Evolutionary conservation across 2,329 filamentous ascomycete genomes (phyloP).

Genomic region (Sclerotinia borealis): DNA sequence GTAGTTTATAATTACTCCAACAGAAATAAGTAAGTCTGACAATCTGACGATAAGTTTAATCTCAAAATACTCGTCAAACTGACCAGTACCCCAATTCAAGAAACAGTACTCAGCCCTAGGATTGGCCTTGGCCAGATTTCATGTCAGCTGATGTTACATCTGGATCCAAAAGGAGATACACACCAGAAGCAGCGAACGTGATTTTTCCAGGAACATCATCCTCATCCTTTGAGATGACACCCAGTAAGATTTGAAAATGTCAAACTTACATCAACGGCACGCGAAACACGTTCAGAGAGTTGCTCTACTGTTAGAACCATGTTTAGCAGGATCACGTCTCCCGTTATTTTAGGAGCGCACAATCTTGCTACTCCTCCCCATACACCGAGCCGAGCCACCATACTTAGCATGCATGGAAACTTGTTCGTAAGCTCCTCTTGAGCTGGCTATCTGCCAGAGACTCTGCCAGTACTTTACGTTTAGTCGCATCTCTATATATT

Average conservation of each 20-base stretch:
- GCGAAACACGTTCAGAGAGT: background rate
- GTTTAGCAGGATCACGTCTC: background rate
- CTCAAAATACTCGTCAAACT: background rate
- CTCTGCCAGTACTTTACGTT: background rate
- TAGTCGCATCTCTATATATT: background rate
- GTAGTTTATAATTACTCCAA: background rate
- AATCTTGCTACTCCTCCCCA: background rate
- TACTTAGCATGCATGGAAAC: background rate
- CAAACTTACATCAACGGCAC: background rate
- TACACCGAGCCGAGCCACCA: background rate
- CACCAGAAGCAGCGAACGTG: background rate
- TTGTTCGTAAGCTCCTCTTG: background rate
- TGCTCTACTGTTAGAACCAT: background rate
- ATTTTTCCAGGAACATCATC: constrained; percentile 3
- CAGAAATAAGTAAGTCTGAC: background rate
- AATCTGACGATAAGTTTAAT: background rate
- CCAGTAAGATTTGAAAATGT: background rate
- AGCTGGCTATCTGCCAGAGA: background rate
- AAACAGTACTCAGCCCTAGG: background rate
- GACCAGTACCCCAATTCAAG: background rate
- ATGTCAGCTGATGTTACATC: constrained; percentile 12
- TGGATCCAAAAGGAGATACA: background rate
- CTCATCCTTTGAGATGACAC: background rate
- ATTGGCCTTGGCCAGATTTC: background rate
- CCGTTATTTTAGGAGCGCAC: constrained; percentile 4